Base-by-base conservation (phyloP, 139 green algal species). In the Haematococcus sp. region DNA sequence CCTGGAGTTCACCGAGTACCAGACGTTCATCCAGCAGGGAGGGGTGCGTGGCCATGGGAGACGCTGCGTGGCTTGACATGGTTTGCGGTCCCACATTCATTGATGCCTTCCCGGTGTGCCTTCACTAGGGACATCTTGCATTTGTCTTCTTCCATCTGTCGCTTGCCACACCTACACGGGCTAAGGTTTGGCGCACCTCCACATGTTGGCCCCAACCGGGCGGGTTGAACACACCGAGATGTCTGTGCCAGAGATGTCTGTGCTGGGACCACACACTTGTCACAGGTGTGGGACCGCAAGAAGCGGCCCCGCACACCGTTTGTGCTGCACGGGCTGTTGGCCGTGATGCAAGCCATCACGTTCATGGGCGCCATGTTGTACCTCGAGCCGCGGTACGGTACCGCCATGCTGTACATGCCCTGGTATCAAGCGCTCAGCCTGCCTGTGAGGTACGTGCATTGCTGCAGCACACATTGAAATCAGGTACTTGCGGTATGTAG, bases 1-100 rank as follows among this genome's bases (percentile, higher is more conserved):
- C 65, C 87, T 93, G 65, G 91, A 97, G 80, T 88, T 88, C 23
- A 75, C 63, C 9, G 88, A 95, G 56, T 97, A 94, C 75, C 69
- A 88, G 28, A 68, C 89, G 2, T 96, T 91, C 64, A 79, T 94
- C 0, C 58, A 94, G 54, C 63, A 81, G 22, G 60, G 82, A 60
- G 87, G 80, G 79, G 83, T 88, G 73, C 54, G 68, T 61, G 17
- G 15, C 23, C n/a, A 32, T 19, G 17, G 4, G 4, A 28, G 4
- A 4, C 5, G 22, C n/a, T 28, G n/a, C 15, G 23, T 13, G 54
- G 54, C 15, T 13, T 27, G 54, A 13, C 4, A 7, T 32, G 54
- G 9, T 61, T 32, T n/a, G n/a, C n/a, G n/a, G n/a, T n/a, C n/a
- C n/a, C n/a, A n/a, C n/a, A n/a, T n/a, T n/a, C n/a, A n/a, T n/a